Evolutionary conservation across 257 asterid genomes (phyloP).

Genomic region (Solanum rostratum): DNA sequence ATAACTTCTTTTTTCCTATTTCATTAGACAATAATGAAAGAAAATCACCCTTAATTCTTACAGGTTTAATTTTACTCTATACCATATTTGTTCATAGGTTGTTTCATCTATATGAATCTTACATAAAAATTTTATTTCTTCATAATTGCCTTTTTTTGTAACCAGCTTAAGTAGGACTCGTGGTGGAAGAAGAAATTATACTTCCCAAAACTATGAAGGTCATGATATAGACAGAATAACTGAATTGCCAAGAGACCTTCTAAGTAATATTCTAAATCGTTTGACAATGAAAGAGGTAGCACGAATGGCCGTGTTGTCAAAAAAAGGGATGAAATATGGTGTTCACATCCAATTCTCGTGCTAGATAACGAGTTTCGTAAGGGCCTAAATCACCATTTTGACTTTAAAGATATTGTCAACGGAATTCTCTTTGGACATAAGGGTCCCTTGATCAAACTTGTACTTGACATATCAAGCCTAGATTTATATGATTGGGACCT

Average conservation of each 20-base stretch:
- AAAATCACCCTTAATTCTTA: neutral
- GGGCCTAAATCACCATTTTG: neutral
- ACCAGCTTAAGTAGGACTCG: too few species aligned
- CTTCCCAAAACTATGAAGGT: neutral
- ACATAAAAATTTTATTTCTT: too few species aligned
- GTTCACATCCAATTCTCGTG: neutral
- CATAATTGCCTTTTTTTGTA: too few species aligned
- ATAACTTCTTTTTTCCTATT: too few species aligned
- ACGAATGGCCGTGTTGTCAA: neutral
- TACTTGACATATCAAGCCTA: neutral
- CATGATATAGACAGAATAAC: neutral
- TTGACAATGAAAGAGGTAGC: neutral
- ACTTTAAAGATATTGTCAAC: neutral
- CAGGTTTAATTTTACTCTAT: neutral
- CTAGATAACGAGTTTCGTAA: neutral
- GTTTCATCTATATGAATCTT: too few species aligned
- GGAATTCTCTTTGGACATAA: neutral
- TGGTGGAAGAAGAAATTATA: too few species aligned
- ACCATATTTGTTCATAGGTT: too few species aligned
- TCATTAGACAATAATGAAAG: too few species aligned
- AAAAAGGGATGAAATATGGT: neutral
- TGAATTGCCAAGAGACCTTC: neutral
- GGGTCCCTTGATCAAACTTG: neutral
- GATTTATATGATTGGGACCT: neutral
- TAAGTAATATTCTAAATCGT: neutral